A percentile compares a stretch with the other conserved stretches of the same genome.
phyloP scores from a whole-genome alignment of 352 stramenopile genomes.

The Phytophthora hibernalis region DNA sequence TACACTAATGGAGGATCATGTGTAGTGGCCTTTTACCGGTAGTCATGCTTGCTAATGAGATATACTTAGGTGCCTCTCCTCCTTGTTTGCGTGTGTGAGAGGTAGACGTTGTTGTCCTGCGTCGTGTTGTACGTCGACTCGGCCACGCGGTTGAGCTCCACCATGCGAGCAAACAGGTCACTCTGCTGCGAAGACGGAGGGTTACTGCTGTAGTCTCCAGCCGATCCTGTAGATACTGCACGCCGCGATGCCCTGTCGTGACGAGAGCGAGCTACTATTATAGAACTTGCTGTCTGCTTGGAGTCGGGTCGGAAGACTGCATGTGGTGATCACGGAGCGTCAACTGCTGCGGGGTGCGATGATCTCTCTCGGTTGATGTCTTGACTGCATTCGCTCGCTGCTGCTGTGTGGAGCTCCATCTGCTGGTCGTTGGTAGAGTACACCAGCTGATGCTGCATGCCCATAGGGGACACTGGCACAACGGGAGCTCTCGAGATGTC shows the following conservation, averaged over 20 bases:
- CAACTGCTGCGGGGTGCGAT: slow-evolving; percentile 22
- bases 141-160: slow-evolving; percentile 36
- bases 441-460: slow-evolving; percentile 17
- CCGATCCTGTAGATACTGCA: slow-evolving; percentile 19
- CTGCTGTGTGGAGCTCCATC: slow-evolving; percentile 17
- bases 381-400: slow-evolving; percentile 18
- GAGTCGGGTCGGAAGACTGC: slow-evolving; percentile 5
- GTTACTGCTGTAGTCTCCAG: neutral
- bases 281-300: slow-evolving; percentile 6
- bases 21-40: neutral
- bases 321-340: slow-evolving; percentile 15
- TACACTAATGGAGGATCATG: too few relatives aligned
- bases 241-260: slow-evolving; percentile 17
- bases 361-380: slow-evolving; percentile 10
- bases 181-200: slow-evolving; percentile 11
- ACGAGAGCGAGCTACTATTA: slow-evolving; percentile 2
- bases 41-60: neutral
- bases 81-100: slow-evolving; percentile 22
- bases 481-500: slow-evolving; percentile 5
- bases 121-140: slow-evolving; percentile 45
- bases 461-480: slow-evolving; percentile 9
- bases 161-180: slow-evolving; percentile 35
- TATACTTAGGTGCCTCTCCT: slow-evolving; percentile 4
- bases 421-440: slow-evolving; percentile 24
- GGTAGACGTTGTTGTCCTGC: slow-evolving; percentile 27